These are phyloP conservation scores for Populus hybrid DNA, from an alignment of 441 rosid species.

Conservation along the genomic window DNA sequence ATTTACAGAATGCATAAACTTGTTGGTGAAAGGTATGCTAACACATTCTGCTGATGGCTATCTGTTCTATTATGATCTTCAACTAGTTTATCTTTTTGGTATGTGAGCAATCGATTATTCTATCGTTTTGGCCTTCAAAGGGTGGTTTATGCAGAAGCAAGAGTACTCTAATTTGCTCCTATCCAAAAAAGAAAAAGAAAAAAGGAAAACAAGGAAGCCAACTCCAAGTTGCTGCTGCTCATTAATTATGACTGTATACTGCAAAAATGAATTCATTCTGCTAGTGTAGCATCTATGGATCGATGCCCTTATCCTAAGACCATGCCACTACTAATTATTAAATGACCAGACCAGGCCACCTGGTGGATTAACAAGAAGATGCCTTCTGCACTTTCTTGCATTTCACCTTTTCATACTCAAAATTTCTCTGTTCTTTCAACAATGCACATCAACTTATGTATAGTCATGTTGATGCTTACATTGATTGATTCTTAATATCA, in stretches of 20 bases:
- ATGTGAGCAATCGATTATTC: neutral
- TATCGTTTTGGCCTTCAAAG: neutral
- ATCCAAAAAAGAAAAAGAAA: neutral
- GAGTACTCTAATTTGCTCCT: neutral
- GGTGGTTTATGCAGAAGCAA: neutral
- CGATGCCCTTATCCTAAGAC: neutral
- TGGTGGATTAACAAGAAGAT: neutral
- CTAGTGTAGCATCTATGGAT: neutral
- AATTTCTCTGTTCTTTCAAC: neutral
- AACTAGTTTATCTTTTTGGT: neutral
- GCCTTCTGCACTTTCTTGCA: neutral
- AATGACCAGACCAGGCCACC: neutral
- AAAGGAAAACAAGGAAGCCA: too few relatives aligned
- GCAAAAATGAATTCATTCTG: neutral
- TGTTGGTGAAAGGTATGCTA: slow-evolving; percentile 62
- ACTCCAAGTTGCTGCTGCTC: neutral
- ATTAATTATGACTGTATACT: neutral
- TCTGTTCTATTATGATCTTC: neutral
- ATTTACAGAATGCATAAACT: slow-evolving; percentile 68
- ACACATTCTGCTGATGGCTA: neutral
- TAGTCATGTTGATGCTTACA: neutral
- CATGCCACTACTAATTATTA: neutral
- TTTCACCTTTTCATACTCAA: neutral
- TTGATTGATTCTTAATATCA: neutral
- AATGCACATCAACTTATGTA: neutral